Evolutionary conservation across 2,329 filamentous ascomycete species (phyloP).

Genomic region (Aspergillus sp.): DNA sequence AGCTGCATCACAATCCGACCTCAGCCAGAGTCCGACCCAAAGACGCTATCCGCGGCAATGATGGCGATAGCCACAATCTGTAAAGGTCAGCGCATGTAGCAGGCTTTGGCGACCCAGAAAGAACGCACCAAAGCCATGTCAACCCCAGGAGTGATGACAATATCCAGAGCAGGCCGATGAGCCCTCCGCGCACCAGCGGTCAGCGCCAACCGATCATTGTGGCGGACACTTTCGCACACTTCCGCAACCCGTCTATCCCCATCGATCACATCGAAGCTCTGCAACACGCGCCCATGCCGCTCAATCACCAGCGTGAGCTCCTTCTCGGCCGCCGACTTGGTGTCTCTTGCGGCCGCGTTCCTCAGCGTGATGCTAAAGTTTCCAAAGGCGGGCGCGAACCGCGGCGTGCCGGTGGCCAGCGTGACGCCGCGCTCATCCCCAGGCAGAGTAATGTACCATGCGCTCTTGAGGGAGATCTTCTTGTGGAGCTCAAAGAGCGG

Average conservation of each 20-base stretch:
- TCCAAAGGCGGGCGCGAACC: conserved; percentile 5
- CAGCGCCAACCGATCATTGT: neutral
- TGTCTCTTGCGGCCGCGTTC: conserved; percentile 14
- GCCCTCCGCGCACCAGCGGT: neutral
- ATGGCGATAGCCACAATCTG: neutral
- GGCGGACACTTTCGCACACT: neutral
- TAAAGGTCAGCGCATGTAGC: neutral
- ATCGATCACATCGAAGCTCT: neutral
- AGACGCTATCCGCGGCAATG: neutral
- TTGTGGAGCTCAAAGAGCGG: conserved; percentile 27
- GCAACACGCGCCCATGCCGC: neutral
- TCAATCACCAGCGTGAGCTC: neutral
- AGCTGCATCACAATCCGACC: neutral
- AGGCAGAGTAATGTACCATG: conserved; percentile 15
- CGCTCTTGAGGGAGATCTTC: conserved; percentile 7
- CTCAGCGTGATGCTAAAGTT: conserved; percentile 16
- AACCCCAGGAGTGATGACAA: neutral
- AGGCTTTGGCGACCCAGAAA: neutral
- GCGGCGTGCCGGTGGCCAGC: conserved; percentile 12
- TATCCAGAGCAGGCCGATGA: neutral
- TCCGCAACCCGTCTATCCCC: neutral
- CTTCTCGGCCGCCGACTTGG: conserved; percentile 10
- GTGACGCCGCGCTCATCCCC: conserved; percentile 7
- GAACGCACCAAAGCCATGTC: neutral
- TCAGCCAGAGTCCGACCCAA: neutral